Evolutionary conservation across 2,329 filamentous ascomycete species (phyloP), one percentile per base, ranked within the genome.

Genomic region (Sporothrix humicola): DNA sequence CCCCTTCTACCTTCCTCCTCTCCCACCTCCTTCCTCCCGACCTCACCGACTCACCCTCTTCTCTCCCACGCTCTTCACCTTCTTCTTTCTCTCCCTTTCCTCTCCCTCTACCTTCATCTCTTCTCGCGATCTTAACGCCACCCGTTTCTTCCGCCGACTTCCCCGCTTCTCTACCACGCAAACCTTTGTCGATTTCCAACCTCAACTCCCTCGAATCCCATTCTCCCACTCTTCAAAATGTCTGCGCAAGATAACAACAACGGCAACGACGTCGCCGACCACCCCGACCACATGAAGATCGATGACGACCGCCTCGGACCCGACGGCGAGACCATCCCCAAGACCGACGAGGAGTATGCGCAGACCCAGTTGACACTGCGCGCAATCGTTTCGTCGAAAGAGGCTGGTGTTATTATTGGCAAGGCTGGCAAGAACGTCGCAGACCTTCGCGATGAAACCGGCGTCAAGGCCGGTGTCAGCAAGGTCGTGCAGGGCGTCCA

Each of bases 391-490:
- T 98, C 96, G 48, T 98, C 96, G 82, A 98, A 98, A 86, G 96
- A 99, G 85, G 96, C 96, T 74, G 96, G 96, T 81, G 94, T 99
- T 79, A 98, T 99, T 83, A 99, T 99, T 83, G 96, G 96, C 83
- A 99, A 99, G 86, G 94, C 92, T 73, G 96, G 96, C 81, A 97
- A 98, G 88, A 98, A 99, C 80, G 96, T 99, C 72, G 96, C 96
- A 66, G 95, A 98, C 80, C 88, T 99, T 76, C 92, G 96, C 81
- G 95, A 99, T 79, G 95, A 98, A 85, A 99, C 96, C 77, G 96
- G 95, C 74, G 96, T 99, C 79, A 97, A 97, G 85, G 96, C 96
- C 75, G 96, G 96, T 77, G 96, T 99, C 77, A 98, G 95, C 89
- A 99, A 99, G 87, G 96, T 98, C 72, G 96, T 99, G 65, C 94